Evolutionary conservation across 805 yeast genomes (phyloP).

Genomic region (Suhomyces vadensis): DNA sequence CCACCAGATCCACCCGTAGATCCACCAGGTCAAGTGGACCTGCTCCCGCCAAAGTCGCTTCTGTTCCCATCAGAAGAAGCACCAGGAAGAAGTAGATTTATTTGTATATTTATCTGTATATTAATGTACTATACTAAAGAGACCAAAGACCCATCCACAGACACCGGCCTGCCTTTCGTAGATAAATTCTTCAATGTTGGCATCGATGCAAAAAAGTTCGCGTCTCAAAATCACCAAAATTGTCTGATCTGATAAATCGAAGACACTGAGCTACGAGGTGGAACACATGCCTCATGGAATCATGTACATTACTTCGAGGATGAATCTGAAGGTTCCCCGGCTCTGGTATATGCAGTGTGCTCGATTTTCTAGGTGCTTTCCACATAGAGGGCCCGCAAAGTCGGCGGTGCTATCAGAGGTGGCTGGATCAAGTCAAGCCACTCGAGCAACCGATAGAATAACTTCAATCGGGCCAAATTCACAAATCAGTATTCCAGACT

Average conservation of each 20-base stretch:
- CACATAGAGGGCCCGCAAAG: not conserved
- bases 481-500: conserved; percentile 15
- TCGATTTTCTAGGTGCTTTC: not conserved
- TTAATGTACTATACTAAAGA: not conserved
- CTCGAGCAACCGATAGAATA: not conserved
- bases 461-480: not conserved
- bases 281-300: no score
- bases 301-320: no score
- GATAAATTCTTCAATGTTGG: no score
- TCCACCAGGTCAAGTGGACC: conserved; percentile 12
- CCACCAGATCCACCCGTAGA: conserved; percentile 8
- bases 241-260: no score
- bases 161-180: no score
- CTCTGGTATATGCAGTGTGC: not conserved
- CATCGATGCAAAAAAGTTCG: no score
- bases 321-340: no score
- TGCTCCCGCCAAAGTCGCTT: conserved; percentile 6
- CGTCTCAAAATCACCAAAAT: no score
- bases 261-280: no score
- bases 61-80: conserved; percentile 16
- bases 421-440: not conserved
- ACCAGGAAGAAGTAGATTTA: conserved; percentile 12
- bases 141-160: no score
- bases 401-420: conserved; percentile 3
- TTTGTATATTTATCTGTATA: not conserved